Percentiles rank a stretch among this genome's conserved stretches.
phyloP scores from a whole-genome alignment of 495 filamentous ascomycete genomes.

The Aspergillus ellipticus region DNA sequence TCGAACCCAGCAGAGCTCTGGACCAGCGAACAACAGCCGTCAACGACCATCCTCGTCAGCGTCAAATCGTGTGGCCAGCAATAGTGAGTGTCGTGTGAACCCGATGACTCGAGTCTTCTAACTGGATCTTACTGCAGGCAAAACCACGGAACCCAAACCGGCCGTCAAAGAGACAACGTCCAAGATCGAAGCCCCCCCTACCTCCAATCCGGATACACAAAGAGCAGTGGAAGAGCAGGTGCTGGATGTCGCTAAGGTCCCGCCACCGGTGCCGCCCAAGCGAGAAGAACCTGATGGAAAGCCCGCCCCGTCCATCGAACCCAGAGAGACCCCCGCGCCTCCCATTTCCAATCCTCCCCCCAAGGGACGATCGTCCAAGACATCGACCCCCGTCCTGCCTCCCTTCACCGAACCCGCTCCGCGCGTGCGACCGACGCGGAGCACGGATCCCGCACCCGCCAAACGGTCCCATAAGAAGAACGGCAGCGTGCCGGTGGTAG shows the following conservation, averaged over 20 bases:
- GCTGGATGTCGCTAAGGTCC: constrained; percentile 33
- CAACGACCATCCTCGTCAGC: constrained; percentile 59
- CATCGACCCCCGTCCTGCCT: constrained; percentile 48
- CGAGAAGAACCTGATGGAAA: constrained; percentile 34
- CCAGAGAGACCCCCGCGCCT: constrained; percentile 16
- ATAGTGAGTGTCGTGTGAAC: constrained; percentile 27
- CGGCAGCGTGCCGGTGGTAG: constrained; percentile 30
- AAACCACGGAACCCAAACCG: constrained; percentile 33
- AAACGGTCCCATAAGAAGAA: constrained; percentile 71
- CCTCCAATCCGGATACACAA: constrained; percentile 22
- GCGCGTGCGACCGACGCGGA: constrained; percentile 40
- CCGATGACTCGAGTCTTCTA: too few relatives aligned
- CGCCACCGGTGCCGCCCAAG: constrained; percentile 19
- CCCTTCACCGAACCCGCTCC: constrained; percentile 36
- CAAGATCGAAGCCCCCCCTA: constrained; percentile 24
- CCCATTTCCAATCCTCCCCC: constrained; percentile 9
- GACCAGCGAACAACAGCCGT: constrained; percentile 51
- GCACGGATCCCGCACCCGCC: constrained; percentile 34
- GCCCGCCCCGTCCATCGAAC: constrained; percentile 26
- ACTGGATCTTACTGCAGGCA: constrained; percentile 23
- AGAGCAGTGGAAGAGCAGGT: constrained; percentile 24
- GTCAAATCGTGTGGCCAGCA: constrained; percentile 43
- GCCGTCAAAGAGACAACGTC: constrained; percentile 27
- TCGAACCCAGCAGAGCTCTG: constrained; percentile 65
- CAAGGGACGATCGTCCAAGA: constrained; percentile 54